Evolutionary conservation across 495 filamentous ascomycete species (phyloP).

Genomic region (Aspergillus conjunctus): DNA sequence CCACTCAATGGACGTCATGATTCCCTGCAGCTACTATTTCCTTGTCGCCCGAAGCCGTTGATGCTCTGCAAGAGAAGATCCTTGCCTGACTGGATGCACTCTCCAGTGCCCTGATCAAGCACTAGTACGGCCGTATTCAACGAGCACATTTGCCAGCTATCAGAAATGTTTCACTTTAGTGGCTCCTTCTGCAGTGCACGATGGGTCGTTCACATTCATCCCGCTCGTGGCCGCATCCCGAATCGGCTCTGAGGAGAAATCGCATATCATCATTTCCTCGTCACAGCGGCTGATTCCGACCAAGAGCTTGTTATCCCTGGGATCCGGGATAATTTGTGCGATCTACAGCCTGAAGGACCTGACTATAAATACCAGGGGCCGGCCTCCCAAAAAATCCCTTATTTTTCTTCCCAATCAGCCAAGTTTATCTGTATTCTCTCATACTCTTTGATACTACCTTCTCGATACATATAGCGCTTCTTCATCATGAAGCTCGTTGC

Average conservation of each 20-base stretch:
- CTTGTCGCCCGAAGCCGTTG: too few species aligned
- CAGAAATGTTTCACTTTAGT: background rate
- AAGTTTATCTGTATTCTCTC: background rate
- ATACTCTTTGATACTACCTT: background rate
- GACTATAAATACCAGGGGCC: slow-evolving; percentile 1
- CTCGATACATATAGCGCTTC: slow-evolving; percentile 6
- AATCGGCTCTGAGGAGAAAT: background rate
- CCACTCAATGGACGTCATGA: slow-evolving; percentile 10
- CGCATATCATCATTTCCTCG: background rate
- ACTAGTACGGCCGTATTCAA: background rate
- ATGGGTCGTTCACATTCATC: background rate
- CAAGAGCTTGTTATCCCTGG: background rate
- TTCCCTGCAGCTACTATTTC: background rate
- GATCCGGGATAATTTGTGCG: background rate
- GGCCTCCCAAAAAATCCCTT: background rate
- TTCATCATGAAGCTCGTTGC: slow-evolving; percentile 35
- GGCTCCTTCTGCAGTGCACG: background rate
- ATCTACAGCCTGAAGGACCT: background rate
- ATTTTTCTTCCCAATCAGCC: background rate
- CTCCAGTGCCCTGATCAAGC: too few species aligned
- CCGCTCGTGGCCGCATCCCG: background rate
- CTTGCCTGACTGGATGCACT: background rate
- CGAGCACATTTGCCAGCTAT: background rate
- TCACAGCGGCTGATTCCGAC: slow-evolving; percentile 1
- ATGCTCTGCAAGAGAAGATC: background rate